Conservation (phyloP, 257 asterid genomes). For the Catharanthus roseus region DNA sequence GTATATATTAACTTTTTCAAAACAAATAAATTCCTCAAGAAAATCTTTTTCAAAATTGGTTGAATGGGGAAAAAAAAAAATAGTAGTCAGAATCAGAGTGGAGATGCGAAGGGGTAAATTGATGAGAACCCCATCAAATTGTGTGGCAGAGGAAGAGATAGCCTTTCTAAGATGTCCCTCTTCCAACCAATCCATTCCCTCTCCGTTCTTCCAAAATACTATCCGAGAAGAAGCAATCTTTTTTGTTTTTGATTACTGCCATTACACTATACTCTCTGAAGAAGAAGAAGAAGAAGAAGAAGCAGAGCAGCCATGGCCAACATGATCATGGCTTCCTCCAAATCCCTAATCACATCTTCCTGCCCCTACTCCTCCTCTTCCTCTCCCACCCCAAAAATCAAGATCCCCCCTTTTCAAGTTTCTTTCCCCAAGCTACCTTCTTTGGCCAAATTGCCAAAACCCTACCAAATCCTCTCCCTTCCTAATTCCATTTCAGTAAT, state of each 20-base stretch:
- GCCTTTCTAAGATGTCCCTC: constrained; percentile 25
- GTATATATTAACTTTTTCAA: too few relatives aligned
- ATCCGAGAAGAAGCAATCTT: not conserved
- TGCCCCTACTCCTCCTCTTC: constrained; percentile 14
- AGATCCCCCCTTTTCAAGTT: constrained; percentile 21
- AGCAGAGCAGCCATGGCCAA: constrained; percentile 53
- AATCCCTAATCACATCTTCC: constrained; percentile 38
- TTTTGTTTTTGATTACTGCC: not conserved
- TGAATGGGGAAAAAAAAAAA: too few relatives aligned
- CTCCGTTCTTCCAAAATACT: not conserved
- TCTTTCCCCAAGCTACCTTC: constrained; percentile 45
- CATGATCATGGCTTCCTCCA: constrained; percentile 77
- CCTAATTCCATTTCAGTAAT: constrained; percentile 35
- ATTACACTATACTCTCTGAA: too few relatives aligned
- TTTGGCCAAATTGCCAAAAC: constrained; percentile 35
- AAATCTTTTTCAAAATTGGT: too few relatives aligned
- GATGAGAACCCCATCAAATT: constrained; percentile 32
- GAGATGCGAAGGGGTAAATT: not conserved
- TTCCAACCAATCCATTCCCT: constrained; percentile 1
- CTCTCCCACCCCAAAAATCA: constrained; percentile 40
- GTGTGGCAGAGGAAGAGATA: constrained; percentile 57
- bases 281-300: constrained; percentile 21
- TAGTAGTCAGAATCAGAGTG: too few relatives aligned
- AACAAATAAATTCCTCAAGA: too few relatives aligned
- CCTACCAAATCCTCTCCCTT: constrained; percentile 33